Evolutionary conservation across 306 rosid genomes (phyloP), one percentile per base, ranked within the genome.

Genomic region (Calophaca sinica): DNA sequence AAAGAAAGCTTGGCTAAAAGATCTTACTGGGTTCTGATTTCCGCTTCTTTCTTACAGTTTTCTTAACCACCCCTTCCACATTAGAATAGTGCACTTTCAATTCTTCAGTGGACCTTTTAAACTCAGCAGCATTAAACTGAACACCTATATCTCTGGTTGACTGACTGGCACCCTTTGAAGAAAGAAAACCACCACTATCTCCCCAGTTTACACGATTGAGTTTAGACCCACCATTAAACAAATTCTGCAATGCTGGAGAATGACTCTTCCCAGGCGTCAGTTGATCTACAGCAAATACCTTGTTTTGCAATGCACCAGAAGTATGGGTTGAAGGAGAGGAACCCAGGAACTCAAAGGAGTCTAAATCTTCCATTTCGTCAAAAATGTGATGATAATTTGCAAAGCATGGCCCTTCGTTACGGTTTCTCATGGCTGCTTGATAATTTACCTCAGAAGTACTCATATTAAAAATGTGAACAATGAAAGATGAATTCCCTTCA

Each of bases 281-380:
- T 48, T 85, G 92, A 80, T 79, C 86, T 8, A 55, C 79, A 38
- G 81, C 32, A 58, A 80, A 79, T 79, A 68, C 83, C 86, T 80
- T 88, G 72, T 86, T 87, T 73, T 84, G 88, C 70, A 86, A 72
- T 45, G 91, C 73, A 48, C 83, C 86, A 39, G 86, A 13, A 36
- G 81, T 52, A 36, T 81, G 61, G 81, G 68, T 41, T 20, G 81
- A 62, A 46, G 81, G 59, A 29, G 92, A 74, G 31, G 87, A 85
- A 80, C 82, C 88, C 59, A 73, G 31, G 49, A 69, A 82, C 52
- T 90, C 97, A 51, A 76, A 26, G 41, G 61, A 77, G 53, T 94
- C 99, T 36, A 83, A 84, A 81, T 94, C 99, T 85, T 90, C 93
- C 87, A 94, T 84, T 55, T 94, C 98, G 35, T 86, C 92, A 77